Base-by-base conservation (phyloP, 2,329 filamentous ascomycete genomes). In the Alternaria consortialis region DNA sequence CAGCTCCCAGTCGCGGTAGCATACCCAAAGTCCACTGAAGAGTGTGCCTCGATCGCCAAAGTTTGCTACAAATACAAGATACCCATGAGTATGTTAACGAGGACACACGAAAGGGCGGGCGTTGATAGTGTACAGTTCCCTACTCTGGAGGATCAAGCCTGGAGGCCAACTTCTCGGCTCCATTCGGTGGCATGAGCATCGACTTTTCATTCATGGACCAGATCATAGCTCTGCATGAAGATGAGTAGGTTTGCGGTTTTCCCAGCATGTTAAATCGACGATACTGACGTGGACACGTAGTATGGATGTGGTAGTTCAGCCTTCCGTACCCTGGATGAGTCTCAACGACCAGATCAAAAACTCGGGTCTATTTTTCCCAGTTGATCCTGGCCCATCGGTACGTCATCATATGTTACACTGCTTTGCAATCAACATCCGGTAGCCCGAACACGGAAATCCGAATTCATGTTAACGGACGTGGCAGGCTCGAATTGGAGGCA, bases 301-400 rank as follows among this genome's bases (percentile, higher is more conserved):
- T 76, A 93, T 97, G 91, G 94, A 97, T 70, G 85, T 97, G 51
- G 91, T 97, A 5, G 93, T 97, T 3, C 94, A 97, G 77, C 94
- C 94, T 3, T 91, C 91, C 7, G 90, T 97, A 9, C 90, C 91
- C n/a, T 97, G 93, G 93, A 93, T 96, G 85, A 88, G 91, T 53
- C 81, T 97, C 59, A 97, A 97, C 71, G 88, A 90, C 66, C 84
- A 88, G 50, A 88, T 91, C 72, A 87, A 90, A 78, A 84, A 87
- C 39, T 89, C 87, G 4, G 92, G 92, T 0, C 86, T 97, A 1
- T 97, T 97, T 81, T 96, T 97, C 75, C 94, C 94, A 1, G 89
- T 97, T 12, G 94, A 97, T 72, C 94, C 94, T 12, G 91, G 91
- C 76, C 90, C 90, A 37, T 81, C 79, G 23, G 77, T 79, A 68